Evolutionary conservation across 2,329 filamentous ascomycete genomes (phyloP), one percentile per base, ranked within the genome.

Genomic region (Rutstroemia sp.): DNA sequence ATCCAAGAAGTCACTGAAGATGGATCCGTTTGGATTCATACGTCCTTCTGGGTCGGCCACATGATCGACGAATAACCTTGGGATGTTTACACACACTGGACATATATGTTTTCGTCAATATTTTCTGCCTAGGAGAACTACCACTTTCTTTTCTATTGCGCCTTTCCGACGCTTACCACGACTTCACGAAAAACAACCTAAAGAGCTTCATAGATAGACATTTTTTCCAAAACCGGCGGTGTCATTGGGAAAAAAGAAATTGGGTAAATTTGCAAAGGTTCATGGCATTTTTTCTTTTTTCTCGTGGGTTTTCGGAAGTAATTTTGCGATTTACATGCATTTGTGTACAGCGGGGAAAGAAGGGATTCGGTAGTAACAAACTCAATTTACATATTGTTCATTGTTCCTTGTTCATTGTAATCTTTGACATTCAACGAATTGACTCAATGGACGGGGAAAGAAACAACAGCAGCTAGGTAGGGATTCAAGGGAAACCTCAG

Each of bases 241-340:
- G 57, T 60, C 51, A 55, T 44, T 55, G 48, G n/a, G 54, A 53
- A 57, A 57, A 57, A 54, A 54, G 55, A 56, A 37, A 54, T 54
- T 57, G 55, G 55, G 55, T 54, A 48, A 57, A 54, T 54, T 57
- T 54, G 34, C 41, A 25, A 37, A 37, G 55, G 50, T 44, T 48
- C 48, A 52, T 54, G 37, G 55, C 42, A 45, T 51, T 38, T 45
- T 42, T 48, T 44, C 42, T 34, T 23, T 30, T n/a, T 25, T 49
- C 41, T 49, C 37, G 30, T 50, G 17, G 30, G 9, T 54, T 48
- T 48, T 19, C 9, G 30, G 30, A 34, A 34, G 30, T 38, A 16
- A 48, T 38, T 25, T 23, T 50, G 30, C 42, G 30, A 54, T 48
- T 19, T 16, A 38, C 23, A 39, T 48, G 42, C 51, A 48, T 53